Percentiles rank a stretch among this genome's conserved stretches.
phyloP scores from a whole-genome alignment of 2,329 filamentous ascomycete genomes.

The Neoarthrinium moseri region DNA sequence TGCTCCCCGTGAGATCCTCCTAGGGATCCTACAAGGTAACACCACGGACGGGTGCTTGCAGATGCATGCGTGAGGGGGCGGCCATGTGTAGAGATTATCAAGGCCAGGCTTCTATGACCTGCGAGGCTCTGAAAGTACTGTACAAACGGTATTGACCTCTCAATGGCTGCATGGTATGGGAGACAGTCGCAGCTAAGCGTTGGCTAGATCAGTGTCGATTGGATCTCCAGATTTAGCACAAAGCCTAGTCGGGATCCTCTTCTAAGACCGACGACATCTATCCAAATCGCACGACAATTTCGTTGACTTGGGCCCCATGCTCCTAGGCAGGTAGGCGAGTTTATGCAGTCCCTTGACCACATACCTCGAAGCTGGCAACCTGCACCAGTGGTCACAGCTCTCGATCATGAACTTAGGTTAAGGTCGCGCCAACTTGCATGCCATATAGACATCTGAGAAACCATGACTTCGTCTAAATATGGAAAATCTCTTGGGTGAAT shows the following conservation, averaged over 20 bases:
- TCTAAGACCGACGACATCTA: too few relatives aligned
- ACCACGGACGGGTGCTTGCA: constrained; percentile 1
- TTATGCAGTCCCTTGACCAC: background rate
- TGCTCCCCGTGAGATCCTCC: background rate
- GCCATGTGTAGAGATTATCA: constrained; percentile 2
- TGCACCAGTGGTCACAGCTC: too few relatives aligned
- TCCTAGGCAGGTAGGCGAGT: too few relatives aligned
- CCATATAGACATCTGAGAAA: too few relatives aligned
- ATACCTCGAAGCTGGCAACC: background rate
- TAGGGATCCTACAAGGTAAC: background rate
- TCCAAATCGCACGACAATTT: too few relatives aligned
- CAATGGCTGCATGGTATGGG: background rate
- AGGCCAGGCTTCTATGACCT: background rate
- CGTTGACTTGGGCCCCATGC: too few relatives aligned
- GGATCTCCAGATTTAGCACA: constrained; percentile 2
- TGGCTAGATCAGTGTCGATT: constrained; percentile 1
- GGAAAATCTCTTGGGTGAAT: too few relatives aligned
- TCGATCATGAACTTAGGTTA: too few relatives aligned
- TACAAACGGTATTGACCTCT: background rate
- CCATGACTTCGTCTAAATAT: too few relatives aligned
- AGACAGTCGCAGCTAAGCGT: background rate
- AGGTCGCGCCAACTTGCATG: too few relatives aligned
- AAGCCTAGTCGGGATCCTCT: too few relatives aligned
- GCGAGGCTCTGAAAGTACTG: background rate
- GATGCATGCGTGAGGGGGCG: background rate